Base-by-base conservation (phyloP, 2,329 filamentous ascomycete species). In the Geosmithia morbida region DNA sequence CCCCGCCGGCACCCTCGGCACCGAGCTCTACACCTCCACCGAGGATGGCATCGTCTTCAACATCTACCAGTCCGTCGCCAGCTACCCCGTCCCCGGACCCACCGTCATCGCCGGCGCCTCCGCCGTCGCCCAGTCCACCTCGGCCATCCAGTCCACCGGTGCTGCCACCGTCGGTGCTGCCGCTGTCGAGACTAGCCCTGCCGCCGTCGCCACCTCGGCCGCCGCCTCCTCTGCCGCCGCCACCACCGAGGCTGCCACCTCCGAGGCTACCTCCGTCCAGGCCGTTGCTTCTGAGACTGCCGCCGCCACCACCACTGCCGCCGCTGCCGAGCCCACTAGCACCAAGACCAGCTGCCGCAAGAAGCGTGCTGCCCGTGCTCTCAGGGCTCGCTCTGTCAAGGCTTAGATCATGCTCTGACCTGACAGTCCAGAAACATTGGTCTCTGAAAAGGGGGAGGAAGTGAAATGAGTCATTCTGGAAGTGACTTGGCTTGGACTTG, bases 41-140 rank as follows among this genome's bases (percentile, higher is more conserved):
- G 54, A 59, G 44, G 45, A 55, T n/a, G 57, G 57, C 44, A 58
- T 59, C 50, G 48, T 52, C 46, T 58, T 59, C 53, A 56, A 58
- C 55, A 51, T 52, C 42, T 56, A 57, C 53, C 50, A 47, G 26
- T 45, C 46, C 37, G 45, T 49, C 46, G 46, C 45, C 44, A 48
- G 41, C 48, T 56, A 56, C 51, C 30, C 45, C 14, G 52, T 56
- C 41, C 52, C 54, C 41, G 52, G 53, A 39, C 52, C 54, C 37
- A 49, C 51, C 29, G 44, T 57, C 41, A 51, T 43, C 33, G 44
- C 19, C 14, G 45, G 44, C 29, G 37, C 47, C 19, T 39, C 39
- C 7, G 43, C 43, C 44, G 39, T 45, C 19, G 7, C 14, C 17
- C 47, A 48, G 47, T 13, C 44, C 44, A 37, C 17, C 47, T 48